Conservation (phyloP, 148 eudicot species). For the Polygonum maritimum region DNA sequence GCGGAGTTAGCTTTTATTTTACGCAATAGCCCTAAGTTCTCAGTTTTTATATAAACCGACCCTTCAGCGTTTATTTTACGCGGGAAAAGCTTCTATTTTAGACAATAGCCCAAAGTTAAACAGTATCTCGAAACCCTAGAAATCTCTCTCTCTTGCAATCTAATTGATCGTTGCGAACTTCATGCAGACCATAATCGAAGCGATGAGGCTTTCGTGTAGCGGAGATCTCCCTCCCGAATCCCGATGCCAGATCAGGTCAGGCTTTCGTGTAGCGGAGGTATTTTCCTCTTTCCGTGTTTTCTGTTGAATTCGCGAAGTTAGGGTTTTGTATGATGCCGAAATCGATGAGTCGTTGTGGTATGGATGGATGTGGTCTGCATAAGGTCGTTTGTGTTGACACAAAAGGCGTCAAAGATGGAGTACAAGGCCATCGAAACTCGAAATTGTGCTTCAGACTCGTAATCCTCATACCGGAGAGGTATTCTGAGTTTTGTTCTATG, state of each 20-base stretch:
- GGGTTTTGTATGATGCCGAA: neutral
- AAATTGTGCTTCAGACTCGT: slow-evolving; percentile 87
- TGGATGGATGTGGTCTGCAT: slow-evolving; percentile 53
- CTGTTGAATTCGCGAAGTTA: neutral
- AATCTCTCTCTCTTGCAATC: neutral
- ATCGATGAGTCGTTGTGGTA: neutral
- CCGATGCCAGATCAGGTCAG: slow-evolving; percentile 95
- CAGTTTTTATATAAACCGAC: too few relatives aligned
- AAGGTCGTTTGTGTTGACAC: slow-evolving; percentile 90
- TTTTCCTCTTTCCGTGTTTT: neutral
- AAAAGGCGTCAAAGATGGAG: slow-evolving; percentile 92
- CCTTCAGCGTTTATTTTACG: slow-evolving; percentile 9
- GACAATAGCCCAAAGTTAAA: too few relatives aligned
- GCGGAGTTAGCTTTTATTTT: too few relatives aligned
- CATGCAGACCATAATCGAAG: slow-evolving; percentile 82
- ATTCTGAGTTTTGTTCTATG: slow-evolving; percentile 4
- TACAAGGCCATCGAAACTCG: slow-evolving; percentile 73
- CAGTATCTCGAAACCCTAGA: neutral
- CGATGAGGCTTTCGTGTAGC: slow-evolving; percentile 89
- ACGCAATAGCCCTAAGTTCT: too few relatives aligned
- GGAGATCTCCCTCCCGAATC: slow-evolving; percentile 97
- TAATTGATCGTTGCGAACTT: neutral
- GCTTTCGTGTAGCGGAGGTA: too few relatives aligned
- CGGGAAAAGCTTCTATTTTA: slow-evolving; percentile 96
- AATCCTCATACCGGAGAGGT: slow-evolving; percentile 99